These are phyloP conservation scores for Wickerhamomyces sp. DNA, from an alignment of 1,139 yeast genomes.

Conservation along the genomic window DNA sequence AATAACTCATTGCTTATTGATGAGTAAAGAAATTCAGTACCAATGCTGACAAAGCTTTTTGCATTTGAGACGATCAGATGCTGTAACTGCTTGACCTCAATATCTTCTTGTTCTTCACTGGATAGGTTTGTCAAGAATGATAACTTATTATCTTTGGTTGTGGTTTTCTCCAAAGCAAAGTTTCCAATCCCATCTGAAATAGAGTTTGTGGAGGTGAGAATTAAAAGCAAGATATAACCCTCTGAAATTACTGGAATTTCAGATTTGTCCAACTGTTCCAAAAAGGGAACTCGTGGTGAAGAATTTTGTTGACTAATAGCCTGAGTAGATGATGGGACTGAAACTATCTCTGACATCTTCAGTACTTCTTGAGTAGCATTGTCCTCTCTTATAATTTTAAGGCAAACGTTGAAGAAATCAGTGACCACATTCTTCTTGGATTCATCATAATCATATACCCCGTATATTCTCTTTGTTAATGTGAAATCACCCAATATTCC, in stretches of 20 bases:
- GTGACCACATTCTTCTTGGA: conserved; percentile 58
- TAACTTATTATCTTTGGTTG: conserved; percentile 13
- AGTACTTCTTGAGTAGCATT: conserved; percentile 33
- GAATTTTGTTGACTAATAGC: conserved; percentile 29
- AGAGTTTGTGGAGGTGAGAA: conserved; percentile 47
- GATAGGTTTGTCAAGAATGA: conserved; percentile 10
- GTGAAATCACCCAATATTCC: conserved; percentile 54
- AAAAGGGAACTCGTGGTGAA: conserved; percentile 47
- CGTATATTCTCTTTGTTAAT: conserved; percentile 48
- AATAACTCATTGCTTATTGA: conserved; percentile 65
- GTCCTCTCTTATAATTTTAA: conserved; percentile 25
- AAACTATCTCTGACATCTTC: conserved; percentile 27
- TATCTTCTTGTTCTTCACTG: conserved; percentile 8
- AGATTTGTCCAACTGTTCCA: conserved; percentile 73
- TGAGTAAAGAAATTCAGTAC: conserved; percentile 48
- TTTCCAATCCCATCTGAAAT: conserved; percentile 68
- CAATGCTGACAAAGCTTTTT: conserved; percentile 21
- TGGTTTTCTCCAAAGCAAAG: conserved; percentile 42
- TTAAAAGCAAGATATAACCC: conserved; percentile 58
- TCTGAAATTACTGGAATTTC: conserved; percentile 64
- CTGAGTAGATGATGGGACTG: conserved; percentile 25
- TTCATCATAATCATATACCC: conserved; percentile 53
- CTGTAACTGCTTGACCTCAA: conserved; percentile 28
- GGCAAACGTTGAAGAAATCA: conserved; percentile 50
- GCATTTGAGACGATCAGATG: conserved; percentile 16